These are phyloP conservation scores for Solanum gracilifrons DNA, from an alignment of 257 asterid genomes.

Conservation along the genomic window DNA sequence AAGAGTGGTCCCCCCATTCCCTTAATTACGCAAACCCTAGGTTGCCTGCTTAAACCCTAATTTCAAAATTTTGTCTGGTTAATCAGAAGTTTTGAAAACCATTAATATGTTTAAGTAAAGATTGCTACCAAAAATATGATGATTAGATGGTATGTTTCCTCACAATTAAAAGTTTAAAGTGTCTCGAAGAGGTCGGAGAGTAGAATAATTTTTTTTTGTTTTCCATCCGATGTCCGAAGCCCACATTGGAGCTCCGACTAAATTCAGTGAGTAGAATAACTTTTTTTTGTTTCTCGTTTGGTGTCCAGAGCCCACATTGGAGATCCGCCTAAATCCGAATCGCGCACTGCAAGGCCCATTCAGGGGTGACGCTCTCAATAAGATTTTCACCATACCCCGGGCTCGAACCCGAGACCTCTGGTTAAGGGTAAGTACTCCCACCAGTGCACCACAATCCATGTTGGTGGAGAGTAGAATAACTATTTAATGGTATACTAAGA, in stretches of 20 bases:
- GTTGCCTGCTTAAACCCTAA: constrained; percentile 8
- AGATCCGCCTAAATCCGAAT: too few relatives aligned
- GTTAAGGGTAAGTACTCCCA: too few relatives aligned
- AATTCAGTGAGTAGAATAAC: too few relatives aligned
- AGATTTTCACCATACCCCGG: too few relatives aligned
- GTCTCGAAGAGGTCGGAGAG: not conserved
- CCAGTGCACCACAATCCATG: too few relatives aligned
- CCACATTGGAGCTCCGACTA: too few relatives aligned
- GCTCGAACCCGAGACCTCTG: too few relatives aligned
- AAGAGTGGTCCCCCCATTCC: constrained; percentile 13
- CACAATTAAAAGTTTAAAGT: not conserved
- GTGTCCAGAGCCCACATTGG: too few relatives aligned
- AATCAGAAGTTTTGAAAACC: not conserved
- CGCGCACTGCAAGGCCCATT: too few relatives aligned
- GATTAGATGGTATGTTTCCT: not conserved
- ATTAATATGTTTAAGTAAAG: not conserved
- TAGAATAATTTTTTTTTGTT: too few relatives aligned
- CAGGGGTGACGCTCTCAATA: too few relatives aligned
- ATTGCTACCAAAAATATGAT: not conserved
- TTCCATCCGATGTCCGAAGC: rapidly evolving
- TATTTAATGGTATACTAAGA: not conserved
- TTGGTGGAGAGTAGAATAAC: not conserved
- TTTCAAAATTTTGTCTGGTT: not conserved
- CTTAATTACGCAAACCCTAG: constrained; percentile 10
- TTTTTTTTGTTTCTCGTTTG: too few relatives aligned